Conservation (phyloP, 2,329 filamentous ascomycete species). For the Sarocladiaceae sp. region DNA sequence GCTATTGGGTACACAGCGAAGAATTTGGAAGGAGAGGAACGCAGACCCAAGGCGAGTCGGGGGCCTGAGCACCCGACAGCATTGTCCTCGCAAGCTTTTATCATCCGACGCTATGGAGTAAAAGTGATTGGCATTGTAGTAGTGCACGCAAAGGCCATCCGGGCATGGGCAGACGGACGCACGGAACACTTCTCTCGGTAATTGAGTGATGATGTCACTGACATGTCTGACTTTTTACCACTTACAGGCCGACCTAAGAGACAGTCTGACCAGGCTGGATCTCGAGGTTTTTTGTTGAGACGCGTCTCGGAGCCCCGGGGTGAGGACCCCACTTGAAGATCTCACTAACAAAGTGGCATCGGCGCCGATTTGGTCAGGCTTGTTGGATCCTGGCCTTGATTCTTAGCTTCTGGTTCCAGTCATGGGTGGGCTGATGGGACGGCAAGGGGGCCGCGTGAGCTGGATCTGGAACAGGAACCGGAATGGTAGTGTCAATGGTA, state of each 20-base stretch:
- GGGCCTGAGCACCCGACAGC: too few relatives aligned
- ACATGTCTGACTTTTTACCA: neutral
- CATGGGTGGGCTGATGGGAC: neutral
- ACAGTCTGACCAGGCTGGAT: neutral
- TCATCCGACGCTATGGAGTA: neutral
- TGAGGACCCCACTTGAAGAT: constrained; percentile 4
- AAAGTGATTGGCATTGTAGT: neutral
- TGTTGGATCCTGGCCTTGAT: neutral
- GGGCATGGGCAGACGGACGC: neutral
- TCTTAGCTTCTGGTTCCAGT: neutral
- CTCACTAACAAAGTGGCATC: neutral
- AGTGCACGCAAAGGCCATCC: neutral
- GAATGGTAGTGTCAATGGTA: constrained; percentile 3
- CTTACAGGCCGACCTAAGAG: too few relatives aligned
- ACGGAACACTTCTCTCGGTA: neutral
- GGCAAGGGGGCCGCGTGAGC: neutral
- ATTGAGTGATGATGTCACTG: constrained; percentile 4
- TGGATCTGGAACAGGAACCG: constrained; percentile 6
- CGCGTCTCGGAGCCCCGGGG: constrained; percentile 6
- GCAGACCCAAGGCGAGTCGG: neutral
- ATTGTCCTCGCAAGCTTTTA: neutral
- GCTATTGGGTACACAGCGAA: neutral
- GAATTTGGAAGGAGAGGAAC: neutral
- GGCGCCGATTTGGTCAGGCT: neutral
- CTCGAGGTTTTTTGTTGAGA: neutral